Percentiles rank a stretch among this genome's conserved stretches.
phyloP scores from a whole-genome alignment of 441 rosid genomes.

The Corymbia calophylla region DNA sequence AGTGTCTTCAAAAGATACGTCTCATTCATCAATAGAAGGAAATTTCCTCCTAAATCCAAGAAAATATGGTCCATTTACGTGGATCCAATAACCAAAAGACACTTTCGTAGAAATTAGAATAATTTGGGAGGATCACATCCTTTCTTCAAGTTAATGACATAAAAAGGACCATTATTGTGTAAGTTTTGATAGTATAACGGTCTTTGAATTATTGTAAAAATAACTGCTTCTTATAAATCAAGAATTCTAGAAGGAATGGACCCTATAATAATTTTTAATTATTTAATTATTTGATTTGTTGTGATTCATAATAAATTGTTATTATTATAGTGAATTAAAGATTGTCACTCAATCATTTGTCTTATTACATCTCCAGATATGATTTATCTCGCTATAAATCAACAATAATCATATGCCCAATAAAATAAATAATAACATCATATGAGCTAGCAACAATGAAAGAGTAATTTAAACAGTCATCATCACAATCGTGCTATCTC shows the following conservation, averaged over 20 bases:
- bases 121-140: not conserved
- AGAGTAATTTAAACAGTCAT: not conserved
- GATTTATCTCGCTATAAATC: not conserved
- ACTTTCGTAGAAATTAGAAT: not conserved
- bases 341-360: no score
- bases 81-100: not conserved
- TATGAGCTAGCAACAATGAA: not conserved
- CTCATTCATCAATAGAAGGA: not conserved
- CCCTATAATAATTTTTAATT: no score
- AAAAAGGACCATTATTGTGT: not conserved
- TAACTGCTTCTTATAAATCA: no score
- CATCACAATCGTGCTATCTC: not conserved
- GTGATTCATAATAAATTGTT: no score
- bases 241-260: no score
- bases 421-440: not conserved
- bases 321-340: no score
- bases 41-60: not conserved
- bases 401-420: not conserved
- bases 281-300: no score
- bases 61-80: not conserved
- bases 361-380: not conserved
- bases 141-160: not conserved
- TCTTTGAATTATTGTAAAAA: no score
- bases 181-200: no score
- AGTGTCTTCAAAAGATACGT: not conserved